Percentiles rank a stretch among this genome's conserved stretches.
These are phyloP conservation scores for Antitrichia curtipendula DNA, from an alignment of 225 moss, liverwort and hornwort genomes.

Conservation along the genomic window DNA sequence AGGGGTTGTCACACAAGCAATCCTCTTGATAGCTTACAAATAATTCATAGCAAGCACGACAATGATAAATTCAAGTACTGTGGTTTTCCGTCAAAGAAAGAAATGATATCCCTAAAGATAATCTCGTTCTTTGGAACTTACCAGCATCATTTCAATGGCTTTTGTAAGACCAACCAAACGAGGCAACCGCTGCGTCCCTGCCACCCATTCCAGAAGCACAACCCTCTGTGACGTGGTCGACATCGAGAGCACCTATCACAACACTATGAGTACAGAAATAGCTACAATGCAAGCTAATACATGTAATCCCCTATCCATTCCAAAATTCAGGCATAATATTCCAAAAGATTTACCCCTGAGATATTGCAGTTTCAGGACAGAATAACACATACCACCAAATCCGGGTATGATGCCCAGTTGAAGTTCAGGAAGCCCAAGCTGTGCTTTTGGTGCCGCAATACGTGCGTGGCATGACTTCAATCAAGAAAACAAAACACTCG, in stretches of 20 bases:
- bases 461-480: slow-evolving; percentile 86
- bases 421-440: slow-evolving; percentile 94
- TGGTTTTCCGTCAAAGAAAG: neutral
- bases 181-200: slow-evolving; percentile 97
- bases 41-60: neutral
- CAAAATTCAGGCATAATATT: neutral
- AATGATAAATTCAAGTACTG: neutral
- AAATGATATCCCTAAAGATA: neutral
- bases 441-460: slow-evolving; percentile 80
- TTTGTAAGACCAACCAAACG: slow-evolving; percentile 85
- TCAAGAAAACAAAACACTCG: neutral
- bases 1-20: neutral
- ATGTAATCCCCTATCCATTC: neutral
- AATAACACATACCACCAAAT: slow-evolving; percentile 64
- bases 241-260: neutral
- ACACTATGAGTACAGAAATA: neutral
- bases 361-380: neutral
- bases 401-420: slow-evolving; percentile 93
- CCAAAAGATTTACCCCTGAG: neutral
- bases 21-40: neutral
- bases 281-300: neutral
- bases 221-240: neutral
- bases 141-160: slow-evolving; percentile 99
- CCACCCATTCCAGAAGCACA: slow-evolving; percentile 9
- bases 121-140: slow-evolving; percentile 8